These are phyloP conservation scores for Perilla frutescens DNA, from an alignment of 257 asterid genomes.

Conservation along the genomic window DNA sequence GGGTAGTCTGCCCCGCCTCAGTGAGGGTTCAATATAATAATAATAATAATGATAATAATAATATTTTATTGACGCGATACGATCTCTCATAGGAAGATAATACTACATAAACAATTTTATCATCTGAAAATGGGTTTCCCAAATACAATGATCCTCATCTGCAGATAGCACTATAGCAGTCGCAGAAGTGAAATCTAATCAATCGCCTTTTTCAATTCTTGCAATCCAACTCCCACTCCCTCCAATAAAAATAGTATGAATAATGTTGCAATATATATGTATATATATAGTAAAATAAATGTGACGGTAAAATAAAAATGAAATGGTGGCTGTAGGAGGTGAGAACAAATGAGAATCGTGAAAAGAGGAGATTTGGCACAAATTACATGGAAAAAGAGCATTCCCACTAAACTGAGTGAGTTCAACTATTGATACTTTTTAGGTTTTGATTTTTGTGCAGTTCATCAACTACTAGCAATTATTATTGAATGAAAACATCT, in stretches of 20 bases:
- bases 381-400: constrained; percentile 29
- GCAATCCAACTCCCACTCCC: neutral
- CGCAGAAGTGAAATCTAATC: neutral
- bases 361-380: constrained; percentile 33
- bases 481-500: constrained; percentile 17
- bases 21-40: too few species aligned
- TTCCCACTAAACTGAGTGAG: constrained; percentile 31
- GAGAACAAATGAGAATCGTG: neutral
- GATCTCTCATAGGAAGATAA: too few species aligned
- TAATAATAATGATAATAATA: too few species aligned
- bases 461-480: constrained; percentile 10
- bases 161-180: neutral
- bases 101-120: neutral
- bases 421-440: constrained; percentile 39
- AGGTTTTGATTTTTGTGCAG: constrained; percentile 36
- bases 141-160: neutral
- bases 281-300: neutral
- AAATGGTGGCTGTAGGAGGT: constrained; percentile 2
- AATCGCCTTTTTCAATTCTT: neutral
- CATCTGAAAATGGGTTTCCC: neutral
- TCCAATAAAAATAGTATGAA: neutral
- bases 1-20: too few species aligned
- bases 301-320: neutral
- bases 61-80: too few species aligned
- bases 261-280: too few species aligned